These are phyloP conservation scores for Elongisporangium prolatum DNA, from an alignment of 352 stramenopile genomes.

Conservation along the genomic window DNA sequence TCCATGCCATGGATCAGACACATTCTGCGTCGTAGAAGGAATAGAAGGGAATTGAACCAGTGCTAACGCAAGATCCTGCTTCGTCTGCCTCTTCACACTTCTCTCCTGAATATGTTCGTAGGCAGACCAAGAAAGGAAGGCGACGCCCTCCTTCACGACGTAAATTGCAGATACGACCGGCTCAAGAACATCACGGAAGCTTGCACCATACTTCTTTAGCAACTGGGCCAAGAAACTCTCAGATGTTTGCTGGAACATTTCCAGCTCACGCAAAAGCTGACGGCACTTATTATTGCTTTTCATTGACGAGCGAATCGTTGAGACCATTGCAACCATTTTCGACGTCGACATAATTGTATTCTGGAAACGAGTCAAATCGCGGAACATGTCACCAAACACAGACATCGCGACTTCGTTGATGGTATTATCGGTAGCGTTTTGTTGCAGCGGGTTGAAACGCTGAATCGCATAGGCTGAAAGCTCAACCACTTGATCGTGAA, in stretches of 20 bases:
- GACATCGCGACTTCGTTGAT: slow-evolving; percentile 26
- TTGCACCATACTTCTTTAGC: slow-evolving; percentile 58
- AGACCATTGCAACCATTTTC: slow-evolving; percentile 53
- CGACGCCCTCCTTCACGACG: slow-evolving; percentile 83
- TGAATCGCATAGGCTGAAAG: slow-evolving; percentile 37
- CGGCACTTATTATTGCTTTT: slow-evolving; percentile 43
- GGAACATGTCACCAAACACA: slow-evolving; percentile 74
- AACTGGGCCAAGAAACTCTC: slow-evolving; percentile 74
- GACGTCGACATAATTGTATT: slow-evolving; percentile 60
- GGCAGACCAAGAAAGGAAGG: slow-evolving; percentile 61
- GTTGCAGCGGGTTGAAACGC: slow-evolving; percentile 25
- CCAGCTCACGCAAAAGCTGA: slow-evolving; percentile 74
- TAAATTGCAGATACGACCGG: slow-evolving; percentile 72
- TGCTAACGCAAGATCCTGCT: slow-evolving; percentile 40
- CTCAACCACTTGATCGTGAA: slow-evolving; percentile 10
- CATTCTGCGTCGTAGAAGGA: slow-evolving; percentile 17
- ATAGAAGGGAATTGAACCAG: slow-evolving; percentile 71
- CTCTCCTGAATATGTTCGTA: slow-evolving; percentile 46
- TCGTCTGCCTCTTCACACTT: slow-evolving; percentile 38
- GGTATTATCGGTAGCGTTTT: background rate
- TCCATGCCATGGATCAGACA: slow-evolving; percentile 74
- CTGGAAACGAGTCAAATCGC: slow-evolving; percentile 66
- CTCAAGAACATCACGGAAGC: slow-evolving; percentile 83
- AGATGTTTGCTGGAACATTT: slow-evolving; percentile 88
- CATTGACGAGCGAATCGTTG: slow-evolving; percentile 20